phyloP scores from a whole-genome alignment of 345 rosid genomes.

The Eucalyptus victrix region DNA sequence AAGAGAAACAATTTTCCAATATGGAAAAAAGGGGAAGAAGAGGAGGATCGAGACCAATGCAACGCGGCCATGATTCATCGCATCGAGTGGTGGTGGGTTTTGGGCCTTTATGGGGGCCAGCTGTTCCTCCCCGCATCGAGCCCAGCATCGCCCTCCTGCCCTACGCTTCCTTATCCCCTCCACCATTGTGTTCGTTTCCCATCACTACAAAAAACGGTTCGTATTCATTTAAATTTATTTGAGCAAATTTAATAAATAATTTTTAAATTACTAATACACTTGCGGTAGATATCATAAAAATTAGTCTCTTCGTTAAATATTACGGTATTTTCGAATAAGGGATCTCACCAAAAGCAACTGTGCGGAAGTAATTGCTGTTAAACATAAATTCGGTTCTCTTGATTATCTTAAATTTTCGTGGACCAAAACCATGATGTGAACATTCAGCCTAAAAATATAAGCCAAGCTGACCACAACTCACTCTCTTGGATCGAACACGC shows the following conservation, averaged over 20 bases:
- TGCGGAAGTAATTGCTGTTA: neutral
- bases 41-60: neutral
- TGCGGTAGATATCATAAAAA: neutral
- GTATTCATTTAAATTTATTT: too few relatives aligned
- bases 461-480: neutral
- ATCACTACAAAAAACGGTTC: neutral
- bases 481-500: rapidly evolving
- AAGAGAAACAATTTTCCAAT: neutral
- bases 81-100: neutral
- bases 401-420: too few relatives aligned
- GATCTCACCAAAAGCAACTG: neutral
- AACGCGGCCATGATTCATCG: neutral
- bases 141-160: neutral
- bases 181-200: neutral
- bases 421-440: neutral
- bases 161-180: neutral
- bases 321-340: too few relatives aligned
- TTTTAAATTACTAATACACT: too few relatives aligned
- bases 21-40: too few relatives aligned
- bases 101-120: neutral
- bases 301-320: neutral
- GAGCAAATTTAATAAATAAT: too few relatives aligned
- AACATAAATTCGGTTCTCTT: too few relatives aligned
- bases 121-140: neutral
- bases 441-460: rapidly evolving